phyloP scores from a whole-genome alignment of 345 rosid species.

The Citrus hindsii region DNA sequence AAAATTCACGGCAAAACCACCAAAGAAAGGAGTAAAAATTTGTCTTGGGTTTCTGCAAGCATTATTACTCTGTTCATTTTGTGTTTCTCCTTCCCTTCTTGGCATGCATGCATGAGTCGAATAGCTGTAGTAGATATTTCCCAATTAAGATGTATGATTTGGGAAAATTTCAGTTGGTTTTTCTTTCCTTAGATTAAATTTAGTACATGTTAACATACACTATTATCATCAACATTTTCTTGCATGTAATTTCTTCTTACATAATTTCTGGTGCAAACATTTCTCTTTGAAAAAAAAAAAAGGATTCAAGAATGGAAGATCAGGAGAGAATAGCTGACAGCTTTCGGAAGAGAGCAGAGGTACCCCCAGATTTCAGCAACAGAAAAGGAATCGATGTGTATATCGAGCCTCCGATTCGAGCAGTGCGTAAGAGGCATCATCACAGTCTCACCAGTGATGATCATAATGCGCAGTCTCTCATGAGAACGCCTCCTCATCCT shows the following conservation, averaged over 20 bases:
- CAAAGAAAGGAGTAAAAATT: neutral
- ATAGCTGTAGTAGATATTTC: neutral
- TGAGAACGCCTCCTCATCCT: constrained; percentile 33
- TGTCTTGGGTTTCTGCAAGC: neutral
- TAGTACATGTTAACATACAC: too few species aligned
- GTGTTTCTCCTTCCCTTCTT: neutral
- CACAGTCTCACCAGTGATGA: constrained; percentile 46
- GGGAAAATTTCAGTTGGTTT: neutral
- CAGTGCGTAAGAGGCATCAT: constrained; percentile 67
- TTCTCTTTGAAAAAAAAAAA: neutral
- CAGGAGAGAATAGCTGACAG: constrained; percentile 23
- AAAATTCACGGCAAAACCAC: neutral
- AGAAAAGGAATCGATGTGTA: constrained; percentile 19
- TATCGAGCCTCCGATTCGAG: constrained; percentile 25
- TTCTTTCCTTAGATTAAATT: neutral
- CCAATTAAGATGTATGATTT: neutral
- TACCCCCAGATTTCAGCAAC: constrained; percentile 10
- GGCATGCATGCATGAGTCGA: neutral
- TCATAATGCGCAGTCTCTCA: constrained; percentile 16
- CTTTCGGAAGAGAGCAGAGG: constrained; percentile 26
- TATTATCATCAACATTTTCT: too few species aligned
- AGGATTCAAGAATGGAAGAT: constrained; percentile 33
- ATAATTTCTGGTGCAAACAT: too few species aligned
- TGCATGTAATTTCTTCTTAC: too few species aligned
- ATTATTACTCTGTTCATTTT: neutral